Evolutionary conservation across 345 rosid genomes (phyloP).

Genomic region (Eucalyptus victrix): DNA sequence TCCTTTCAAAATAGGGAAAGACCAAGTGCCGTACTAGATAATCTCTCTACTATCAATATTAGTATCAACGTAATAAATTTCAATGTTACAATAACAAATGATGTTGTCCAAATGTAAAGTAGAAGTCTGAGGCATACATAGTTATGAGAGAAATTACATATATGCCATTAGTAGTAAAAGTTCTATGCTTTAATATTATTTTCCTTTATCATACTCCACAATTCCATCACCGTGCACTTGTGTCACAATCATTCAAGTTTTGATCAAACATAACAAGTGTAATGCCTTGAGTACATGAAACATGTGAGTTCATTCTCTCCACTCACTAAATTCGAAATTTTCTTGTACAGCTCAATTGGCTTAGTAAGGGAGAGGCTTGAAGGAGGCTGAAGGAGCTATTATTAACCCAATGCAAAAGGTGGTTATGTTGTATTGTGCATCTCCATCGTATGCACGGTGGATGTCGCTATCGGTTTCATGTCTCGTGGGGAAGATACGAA

Average conservation of each 20-base stretch:
- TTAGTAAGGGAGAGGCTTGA: too few species aligned
- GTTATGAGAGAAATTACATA: too few species aligned
- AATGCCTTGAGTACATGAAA: not conserved
- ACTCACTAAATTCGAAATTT: not conserved
- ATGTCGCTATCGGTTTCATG: not conserved
- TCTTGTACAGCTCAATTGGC: not conserved
- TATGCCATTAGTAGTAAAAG: too few species aligned
- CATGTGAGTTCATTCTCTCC: not conserved
- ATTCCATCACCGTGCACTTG: accelerated
- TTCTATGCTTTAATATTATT: too few species aligned
- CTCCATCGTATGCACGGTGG: not conserved
- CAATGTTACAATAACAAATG: too few species aligned
- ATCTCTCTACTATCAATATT: too few species aligned
- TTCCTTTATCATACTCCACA: too few species aligned
- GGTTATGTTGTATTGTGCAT: not conserved
- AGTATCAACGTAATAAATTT: too few species aligned
- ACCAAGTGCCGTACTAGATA: accelerated
- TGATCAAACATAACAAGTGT: not conserved
- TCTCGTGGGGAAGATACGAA: not conserved
- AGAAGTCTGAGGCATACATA: accelerated
- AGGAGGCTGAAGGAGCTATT: too few species aligned
- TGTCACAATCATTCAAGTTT: not conserved
- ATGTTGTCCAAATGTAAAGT: too few species aligned
- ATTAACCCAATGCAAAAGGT: not conserved
- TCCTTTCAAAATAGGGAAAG: too few species aligned